phyloP scores from a whole-genome alignment of 2,329 filamentous ascomycete species.

The Colletotrichum horii region DNA sequence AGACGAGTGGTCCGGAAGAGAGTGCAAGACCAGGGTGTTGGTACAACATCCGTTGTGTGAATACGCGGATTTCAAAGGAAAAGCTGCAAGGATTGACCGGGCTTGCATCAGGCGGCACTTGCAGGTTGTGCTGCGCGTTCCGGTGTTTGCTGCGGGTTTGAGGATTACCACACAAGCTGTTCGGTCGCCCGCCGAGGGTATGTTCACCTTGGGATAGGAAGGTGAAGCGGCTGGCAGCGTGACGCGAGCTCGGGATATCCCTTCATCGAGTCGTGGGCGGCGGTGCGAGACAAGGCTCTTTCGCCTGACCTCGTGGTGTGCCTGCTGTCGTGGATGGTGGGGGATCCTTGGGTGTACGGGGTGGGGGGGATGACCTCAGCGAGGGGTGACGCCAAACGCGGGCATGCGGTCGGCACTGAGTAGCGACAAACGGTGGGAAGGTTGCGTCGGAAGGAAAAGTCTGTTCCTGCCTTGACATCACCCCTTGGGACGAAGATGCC shows the following conservation, averaged over 20 bases:
- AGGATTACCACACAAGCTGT: neutral
- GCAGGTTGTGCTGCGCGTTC: neutral
- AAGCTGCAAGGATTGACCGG: slow-evolving; percentile 1
- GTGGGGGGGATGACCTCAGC: neutral
- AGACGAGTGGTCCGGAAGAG: neutral
- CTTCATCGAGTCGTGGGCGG: neutral
- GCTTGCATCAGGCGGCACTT: slow-evolving; percentile 13
- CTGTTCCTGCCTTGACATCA: neutral
- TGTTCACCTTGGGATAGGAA: neutral
- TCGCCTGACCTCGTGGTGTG: slow-evolving; percentile 8
- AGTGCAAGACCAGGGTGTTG: neutral
- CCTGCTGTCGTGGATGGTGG: neutral
- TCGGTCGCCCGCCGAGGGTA: neutral
- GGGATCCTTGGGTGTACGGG: neutral
- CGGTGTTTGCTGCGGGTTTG: neutral
- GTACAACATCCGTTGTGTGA: neutral
- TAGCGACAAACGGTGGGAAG: neutral
- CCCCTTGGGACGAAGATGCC: neutral
- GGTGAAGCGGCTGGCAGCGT: neutral
- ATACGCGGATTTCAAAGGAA: neutral
- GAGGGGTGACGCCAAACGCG: neutral
- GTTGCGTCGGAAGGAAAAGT: neutral
- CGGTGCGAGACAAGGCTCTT: slow-evolving; percentile 7
- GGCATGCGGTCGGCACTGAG: neutral
- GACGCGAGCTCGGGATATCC: slow-evolving; percentile 16